phyloP scores from a whole-genome alignment of 139 green algal genomes.

The Nannochloris sp. region DNA sequence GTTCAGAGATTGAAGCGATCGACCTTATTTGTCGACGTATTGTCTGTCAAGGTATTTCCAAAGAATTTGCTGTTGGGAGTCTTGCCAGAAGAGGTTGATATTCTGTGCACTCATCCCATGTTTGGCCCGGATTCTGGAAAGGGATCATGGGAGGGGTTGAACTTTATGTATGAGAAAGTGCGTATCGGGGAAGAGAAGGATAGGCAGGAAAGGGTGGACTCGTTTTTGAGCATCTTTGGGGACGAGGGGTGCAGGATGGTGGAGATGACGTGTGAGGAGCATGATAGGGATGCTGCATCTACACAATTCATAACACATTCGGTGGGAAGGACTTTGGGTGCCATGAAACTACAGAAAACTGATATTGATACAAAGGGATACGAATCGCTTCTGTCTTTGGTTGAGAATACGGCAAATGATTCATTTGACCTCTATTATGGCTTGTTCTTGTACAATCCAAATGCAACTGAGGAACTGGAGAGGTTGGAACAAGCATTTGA shows the following conservation, averaged over 20 bases:
- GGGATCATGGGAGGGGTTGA: slow-evolving; percentile 65
- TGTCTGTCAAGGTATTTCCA: slow-evolving; percentile 97
- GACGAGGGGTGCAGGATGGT: slow-evolving; percentile 91
- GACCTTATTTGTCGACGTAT: slow-evolving; percentile 96
- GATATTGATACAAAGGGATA: slow-evolving; percentile 94
- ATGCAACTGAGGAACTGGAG: slow-evolving; percentile 68
- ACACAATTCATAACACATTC: slow-evolving; percentile 99
- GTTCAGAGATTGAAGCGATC: slow-evolving; percentile 77
- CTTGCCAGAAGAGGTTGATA: slow-evolving; percentile 80
- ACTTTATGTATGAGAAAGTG: slow-evolving; percentile 89
- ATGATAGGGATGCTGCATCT: slow-evolving; percentile 83
- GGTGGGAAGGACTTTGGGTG: slow-evolving; percentile 77
- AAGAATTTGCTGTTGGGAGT: slow-evolving; percentile 77
- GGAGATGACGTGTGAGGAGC: slow-evolving; percentile 96
- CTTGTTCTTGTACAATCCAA: slow-evolving; percentile 85
- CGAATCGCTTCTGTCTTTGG: slow-evolving; percentile 82
- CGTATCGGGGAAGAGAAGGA: slow-evolving; percentile 25
- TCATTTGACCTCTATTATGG: slow-evolving; percentile 99
- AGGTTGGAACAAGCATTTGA: slow-evolving; percentile 70
- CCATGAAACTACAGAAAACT: slow-evolving; percentile 48
- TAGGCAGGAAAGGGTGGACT: slow-evolving; percentile 23
- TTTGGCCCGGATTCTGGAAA: slow-evolving; percentile 94
- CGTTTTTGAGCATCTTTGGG: slow-evolving; percentile 48
- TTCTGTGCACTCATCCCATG: slow-evolving; percentile 99
- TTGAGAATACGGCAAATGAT: slow-evolving; percentile 95